A percentile compares a stretch with the other conserved stretches of the same genome.
Conservation (phyloP, 2,329 filamentous ascomycete species). For the Parastagonospora avenae region DNA sequence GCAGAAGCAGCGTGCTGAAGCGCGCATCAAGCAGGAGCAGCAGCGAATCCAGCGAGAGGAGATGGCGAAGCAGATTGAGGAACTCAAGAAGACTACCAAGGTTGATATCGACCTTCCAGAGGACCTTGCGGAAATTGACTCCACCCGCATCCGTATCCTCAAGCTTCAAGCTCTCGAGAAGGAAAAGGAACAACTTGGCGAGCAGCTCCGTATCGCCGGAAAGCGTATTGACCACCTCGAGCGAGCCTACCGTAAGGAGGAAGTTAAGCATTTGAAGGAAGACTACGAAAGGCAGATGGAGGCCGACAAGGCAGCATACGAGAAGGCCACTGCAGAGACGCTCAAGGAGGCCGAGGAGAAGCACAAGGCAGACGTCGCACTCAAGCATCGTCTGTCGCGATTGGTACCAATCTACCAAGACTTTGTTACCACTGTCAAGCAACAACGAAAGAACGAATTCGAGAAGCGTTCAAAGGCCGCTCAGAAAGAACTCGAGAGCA, state of each 20-base stretch:
- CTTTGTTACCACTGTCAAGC: constrained; percentile 81
- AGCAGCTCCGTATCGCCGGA: constrained; percentile 86
- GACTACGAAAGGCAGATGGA: constrained; percentile 87
- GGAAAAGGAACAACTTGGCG: constrained; percentile 95
- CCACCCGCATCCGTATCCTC: constrained; percentile 78
- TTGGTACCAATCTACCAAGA: constrained; percentile 83
- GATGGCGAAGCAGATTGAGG: constrained; percentile 85
- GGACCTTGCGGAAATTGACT: constrained; percentile 72
- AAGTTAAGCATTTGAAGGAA: constrained; percentile 84
- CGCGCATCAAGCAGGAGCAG: constrained; percentile 71
- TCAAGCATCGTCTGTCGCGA: constrained; percentile 89
- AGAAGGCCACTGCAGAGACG: constrained; percentile 76
- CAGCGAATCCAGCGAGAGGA: constrained; percentile 55
- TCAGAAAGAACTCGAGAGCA: constrained; percentile 89
- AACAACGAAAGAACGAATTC: constrained; percentile 91
- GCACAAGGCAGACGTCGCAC: constrained; percentile 87
- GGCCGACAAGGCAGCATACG: constrained; percentile 78
- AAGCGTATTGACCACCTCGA: constrained; percentile 98
- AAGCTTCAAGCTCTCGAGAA: constrained; percentile 96
- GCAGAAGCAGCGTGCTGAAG: constrained; percentile 87
- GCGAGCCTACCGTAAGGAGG: constrained; percentile 94
- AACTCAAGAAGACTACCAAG: constrained; percentile 88
- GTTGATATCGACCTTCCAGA: constrained; percentile 82
- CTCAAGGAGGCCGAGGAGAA: constrained; percentile 81
- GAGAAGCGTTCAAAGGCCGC: constrained; percentile 91